Evolutionary conservation across 2,329 filamentous ascomycete genomes (phyloP).

Genomic region (Aspergillus japonicus): DNA sequence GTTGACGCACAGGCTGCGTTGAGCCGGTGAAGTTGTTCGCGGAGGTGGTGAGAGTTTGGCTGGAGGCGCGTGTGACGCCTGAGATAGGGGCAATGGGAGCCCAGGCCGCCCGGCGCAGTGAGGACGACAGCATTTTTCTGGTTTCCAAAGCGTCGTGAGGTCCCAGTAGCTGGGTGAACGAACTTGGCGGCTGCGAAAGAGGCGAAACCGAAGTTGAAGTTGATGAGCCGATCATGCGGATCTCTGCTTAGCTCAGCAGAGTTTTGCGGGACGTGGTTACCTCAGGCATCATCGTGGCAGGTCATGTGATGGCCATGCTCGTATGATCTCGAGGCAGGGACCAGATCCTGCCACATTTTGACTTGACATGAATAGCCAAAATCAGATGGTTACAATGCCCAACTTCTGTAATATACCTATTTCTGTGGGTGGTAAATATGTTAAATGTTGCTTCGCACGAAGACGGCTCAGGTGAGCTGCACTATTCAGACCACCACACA

Average conservation of each 20-base stretch:
- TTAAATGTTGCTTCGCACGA: no score
- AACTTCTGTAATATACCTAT: no score
- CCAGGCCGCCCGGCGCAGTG: constrained; percentile 47
- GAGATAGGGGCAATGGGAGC: constrained; percentile 35
- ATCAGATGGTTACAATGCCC: no score
- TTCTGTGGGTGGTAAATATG: no score
- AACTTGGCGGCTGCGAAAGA: constrained; percentile 30
- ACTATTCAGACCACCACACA: no score
- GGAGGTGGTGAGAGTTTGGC: constrained; percentile 31
- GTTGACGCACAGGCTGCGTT: constrained; percentile 42
- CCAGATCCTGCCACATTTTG: no score
- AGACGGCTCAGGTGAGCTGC: no score
- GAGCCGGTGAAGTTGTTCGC: constrained; percentile 32
- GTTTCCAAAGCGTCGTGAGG: constrained; percentile 16
- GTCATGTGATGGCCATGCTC: constrained; percentile 8
- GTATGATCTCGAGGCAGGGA: no score
- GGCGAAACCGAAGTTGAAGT: constrained; percentile 36
- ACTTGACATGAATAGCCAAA: no score
- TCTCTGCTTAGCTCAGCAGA: constrained; percentile 3
- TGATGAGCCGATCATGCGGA: constrained; percentile 34
- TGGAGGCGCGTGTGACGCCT: constrained; percentile 32
- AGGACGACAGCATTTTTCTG: constrained; percentile 45
- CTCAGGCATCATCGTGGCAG: constrained; percentile 21
- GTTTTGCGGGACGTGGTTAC: constrained; percentile 27
- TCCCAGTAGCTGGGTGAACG: constrained; percentile 27